Evolutionary conservation across 306 rosid genomes (phyloP).

Genomic region (Ormosia emarginata): DNA sequence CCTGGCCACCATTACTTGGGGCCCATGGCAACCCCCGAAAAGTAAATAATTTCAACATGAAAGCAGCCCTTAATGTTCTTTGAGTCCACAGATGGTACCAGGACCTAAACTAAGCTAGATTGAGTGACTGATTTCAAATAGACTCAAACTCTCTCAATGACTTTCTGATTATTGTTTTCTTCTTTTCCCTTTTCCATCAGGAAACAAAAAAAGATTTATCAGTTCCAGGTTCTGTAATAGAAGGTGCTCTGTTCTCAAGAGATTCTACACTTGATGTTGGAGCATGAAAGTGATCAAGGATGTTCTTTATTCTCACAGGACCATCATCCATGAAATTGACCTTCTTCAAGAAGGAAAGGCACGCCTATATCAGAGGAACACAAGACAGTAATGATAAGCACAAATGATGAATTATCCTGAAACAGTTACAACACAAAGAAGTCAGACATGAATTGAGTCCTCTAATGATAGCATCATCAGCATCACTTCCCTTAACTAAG

Average conservation of each 20-base stretch:
- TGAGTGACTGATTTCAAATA: constrained; percentile 23
- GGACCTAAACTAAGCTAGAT: constrained; percentile 46
- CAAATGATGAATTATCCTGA: neutral
- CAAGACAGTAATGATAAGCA: constrained; percentile 8
- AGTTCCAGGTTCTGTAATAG: constrained; percentile 28
- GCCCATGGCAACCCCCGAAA: constrained; percentile 61
- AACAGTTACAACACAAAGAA: neutral
- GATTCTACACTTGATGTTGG: constrained; percentile 38
- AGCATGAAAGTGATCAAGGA: constrained; percentile 48
- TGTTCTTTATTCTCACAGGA: constrained; percentile 46
- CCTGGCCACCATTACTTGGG: constrained; percentile 42
- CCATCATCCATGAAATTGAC: constrained; percentile 55
- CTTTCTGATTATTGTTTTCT: neutral
- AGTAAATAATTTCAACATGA: constrained; percentile 66
- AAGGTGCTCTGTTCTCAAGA: constrained; percentile 32
- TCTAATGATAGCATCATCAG: neutral
- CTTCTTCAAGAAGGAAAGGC: constrained; percentile 18
- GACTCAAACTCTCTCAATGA: constrained; percentile 5
- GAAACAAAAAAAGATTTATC: constrained; percentile 27
- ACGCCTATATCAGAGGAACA: constrained; percentile 18
- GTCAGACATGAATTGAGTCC: neutral
- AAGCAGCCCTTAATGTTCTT: constrained; percentile 50
- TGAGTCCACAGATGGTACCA: constrained; percentile 31
- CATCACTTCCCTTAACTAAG: neutral
- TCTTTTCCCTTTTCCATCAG: neutral